Percentiles rank a stretch among this genome's conserved stretches.
Conservation (phyloP, 176 grass and related monocot species). For the Phragmites australis region DNA sequence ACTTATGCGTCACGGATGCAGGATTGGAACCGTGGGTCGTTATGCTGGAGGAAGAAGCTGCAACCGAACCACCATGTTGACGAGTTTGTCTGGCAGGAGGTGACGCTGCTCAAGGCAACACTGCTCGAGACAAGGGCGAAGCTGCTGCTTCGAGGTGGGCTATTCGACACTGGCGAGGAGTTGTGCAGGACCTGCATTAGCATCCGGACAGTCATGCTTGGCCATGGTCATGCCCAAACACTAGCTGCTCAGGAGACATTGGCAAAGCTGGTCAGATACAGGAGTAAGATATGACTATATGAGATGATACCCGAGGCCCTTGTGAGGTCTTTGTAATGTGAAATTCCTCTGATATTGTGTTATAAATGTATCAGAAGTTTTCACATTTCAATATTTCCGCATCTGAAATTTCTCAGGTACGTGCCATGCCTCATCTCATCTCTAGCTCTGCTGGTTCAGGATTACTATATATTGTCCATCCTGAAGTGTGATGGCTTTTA, state of each 20-base stretch:
- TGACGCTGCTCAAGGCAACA: conserved; percentile 88
- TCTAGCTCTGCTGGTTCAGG: no score
- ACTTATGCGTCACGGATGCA: conserved; percentile 80
- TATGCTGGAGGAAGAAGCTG: conserved; percentile 89
- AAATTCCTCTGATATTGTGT: not conserved
- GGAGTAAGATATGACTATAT: conserved; percentile 95
- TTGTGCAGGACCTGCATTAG: conserved; percentile 95
- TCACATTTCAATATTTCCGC: not conserved
- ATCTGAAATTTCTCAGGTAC: no score
- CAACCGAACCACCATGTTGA: conserved; percentile 70
- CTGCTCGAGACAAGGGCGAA: conserved; percentile 85
- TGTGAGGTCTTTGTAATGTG: not conserved
- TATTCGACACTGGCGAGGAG: conserved; percentile 83
- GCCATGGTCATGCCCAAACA: conserved; percentile 75
- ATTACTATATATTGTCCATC: no score
- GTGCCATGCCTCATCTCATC: no score
- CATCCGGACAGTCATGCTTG: conserved; percentile 95
- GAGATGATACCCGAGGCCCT: conserved; percentile 24
- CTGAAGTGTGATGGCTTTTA: no score
- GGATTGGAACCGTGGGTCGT: conserved; percentile 63
- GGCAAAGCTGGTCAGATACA: conserved; percentile 91
- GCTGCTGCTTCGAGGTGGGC: conserved; percentile 77
- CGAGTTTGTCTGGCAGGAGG: conserved; percentile 95
- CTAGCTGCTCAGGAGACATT: conserved; percentile 89
- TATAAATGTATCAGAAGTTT: conserved; percentile 22